These are phyloP conservation scores for Beauveria brongniartii DNA, from an alignment of 2,329 filamentous ascomycete species.

Conservation along the genomic window DNA sequence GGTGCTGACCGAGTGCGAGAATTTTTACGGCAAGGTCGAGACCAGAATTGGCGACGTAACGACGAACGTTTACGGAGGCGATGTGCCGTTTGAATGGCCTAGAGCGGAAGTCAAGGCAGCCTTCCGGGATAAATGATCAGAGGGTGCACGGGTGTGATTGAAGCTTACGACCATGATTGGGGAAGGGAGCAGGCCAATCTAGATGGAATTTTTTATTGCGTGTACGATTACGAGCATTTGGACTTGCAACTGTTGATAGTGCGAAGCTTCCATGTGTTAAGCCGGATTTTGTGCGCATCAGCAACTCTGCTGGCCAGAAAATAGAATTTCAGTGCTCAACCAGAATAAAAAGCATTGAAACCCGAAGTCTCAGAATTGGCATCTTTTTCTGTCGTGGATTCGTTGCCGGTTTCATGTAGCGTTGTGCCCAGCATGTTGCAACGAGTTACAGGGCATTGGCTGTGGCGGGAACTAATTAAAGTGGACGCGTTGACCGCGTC, in stretches of 20 bases:
- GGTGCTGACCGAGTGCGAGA: conserved; percentile 53
- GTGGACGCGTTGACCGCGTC: conserved; percentile 11
- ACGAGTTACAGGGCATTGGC: too few relatives aligned
- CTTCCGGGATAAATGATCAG: conserved; percentile 29
- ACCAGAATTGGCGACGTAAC: conserved; percentile 51
- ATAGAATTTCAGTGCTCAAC: not conserved
- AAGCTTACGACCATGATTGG: not conserved
- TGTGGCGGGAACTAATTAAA: not conserved
- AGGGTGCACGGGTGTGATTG: not conserved
- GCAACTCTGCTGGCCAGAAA: not conserved
- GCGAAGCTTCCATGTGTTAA: not conserved
- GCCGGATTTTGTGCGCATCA: not conserved
- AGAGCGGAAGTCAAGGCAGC: conserved; percentile 52
- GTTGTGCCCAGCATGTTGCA: not conserved
- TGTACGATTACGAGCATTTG: conserved; percentile 10
- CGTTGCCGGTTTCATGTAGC: not conserved
- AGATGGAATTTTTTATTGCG: conserved; percentile 1
- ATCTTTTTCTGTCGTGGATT: not conserved
- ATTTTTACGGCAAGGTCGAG: conserved; percentile 55
- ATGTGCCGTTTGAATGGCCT: conserved; percentile 60
- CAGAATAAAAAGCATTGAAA: not conserved
- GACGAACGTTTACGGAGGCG: conserved; percentile 56
- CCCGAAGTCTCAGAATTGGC: not conserved
- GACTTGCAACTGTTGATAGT: conserved; percentile 1
- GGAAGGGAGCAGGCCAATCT: not conserved